Conservation (phyloP, 148 eudicot species). For the Rhododendron molle region DNA sequence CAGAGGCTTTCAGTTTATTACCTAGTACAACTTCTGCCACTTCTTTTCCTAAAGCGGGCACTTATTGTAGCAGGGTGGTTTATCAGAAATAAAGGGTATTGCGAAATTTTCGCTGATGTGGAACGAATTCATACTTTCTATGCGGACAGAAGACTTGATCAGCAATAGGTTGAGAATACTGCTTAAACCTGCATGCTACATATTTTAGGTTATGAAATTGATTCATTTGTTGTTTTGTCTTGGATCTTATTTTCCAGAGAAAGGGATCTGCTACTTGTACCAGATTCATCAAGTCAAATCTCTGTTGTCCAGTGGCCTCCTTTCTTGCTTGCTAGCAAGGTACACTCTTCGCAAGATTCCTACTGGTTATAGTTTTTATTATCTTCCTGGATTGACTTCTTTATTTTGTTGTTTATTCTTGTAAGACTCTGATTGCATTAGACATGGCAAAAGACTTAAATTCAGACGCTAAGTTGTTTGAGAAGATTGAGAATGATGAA, state of each 20-base stretch:
- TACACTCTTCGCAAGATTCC: slow-evolving; percentile 17
- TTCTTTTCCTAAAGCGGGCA: neutral
- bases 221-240: slow-evolving; percentile 3
- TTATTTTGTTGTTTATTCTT: slow-evolving; percentile 6
- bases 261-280: slow-evolving; percentile 90
- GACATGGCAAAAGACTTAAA: slow-evolving; percentile 98
- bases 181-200: neutral
- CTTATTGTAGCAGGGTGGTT: slow-evolving; percentile 36
- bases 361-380: neutral
- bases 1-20: neutral
- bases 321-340: slow-evolving; percentile 98
- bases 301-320: slow-evolving; percentile 99
- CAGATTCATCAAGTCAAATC: slow-evolving; percentile 66
- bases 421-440: slow-evolving; percentile 90
- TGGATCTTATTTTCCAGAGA: slow-evolving; percentile 47
- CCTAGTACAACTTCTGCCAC: neutral
- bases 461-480: slow-evolving; percentile 71
- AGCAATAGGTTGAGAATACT: slow-evolving; percentile 52
- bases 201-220: neutral
- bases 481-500: slow-evolving; percentile 72
- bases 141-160: slow-evolving; percentile 90
- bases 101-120: slow-evolving; percentile 96
- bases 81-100: slow-evolving; percentile 51
- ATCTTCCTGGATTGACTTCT: slow-evolving; percentile 11
- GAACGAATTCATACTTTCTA: slow-evolving; percentile 88